Evolutionary conservation across 1,284 basidiomycete species (phyloP), one percentile per base, ranked within the genome.

Genomic region (Peniophora sp.): DNA sequence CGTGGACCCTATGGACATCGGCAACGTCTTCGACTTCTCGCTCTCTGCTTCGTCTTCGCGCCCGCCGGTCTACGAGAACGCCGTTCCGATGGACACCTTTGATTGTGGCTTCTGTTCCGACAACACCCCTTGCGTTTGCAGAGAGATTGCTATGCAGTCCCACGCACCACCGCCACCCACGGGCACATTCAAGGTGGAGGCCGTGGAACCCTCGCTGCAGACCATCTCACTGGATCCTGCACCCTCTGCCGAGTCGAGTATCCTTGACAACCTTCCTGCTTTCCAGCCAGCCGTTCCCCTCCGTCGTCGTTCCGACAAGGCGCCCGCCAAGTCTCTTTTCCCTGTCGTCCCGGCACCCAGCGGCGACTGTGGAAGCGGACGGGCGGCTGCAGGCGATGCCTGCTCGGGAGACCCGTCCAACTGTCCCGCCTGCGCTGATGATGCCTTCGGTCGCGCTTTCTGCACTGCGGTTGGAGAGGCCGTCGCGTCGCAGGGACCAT

Each of bases 381-480:
- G 75, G 14, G 49, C 53, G 25, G 47, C 51, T 12, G 59, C 63
- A 8, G 38, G 38, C 38, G 38, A n/a, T 41, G 68, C 59, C 14
- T 81, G 79, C 60, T 77, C 79, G 14, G 79, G 79, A 10, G 79
- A 81, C 57, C 79, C 79, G 3, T 69, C 72, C 9, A 89, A 91
- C 64, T 92, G 89, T 62, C 63, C 77, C 53, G 89, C 88, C 10
- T 92, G 89, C 61, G 83, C 82, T 11, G 83, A 87, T 58, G 89
- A 92, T 64, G 74, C 75, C 20, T 91, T 91, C 56, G 91, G 91
- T 20, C 86, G 85, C 61, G 91, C 91, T 20, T 95, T 95, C 65
- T 95, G 92, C 63, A 75, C 77, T 41, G 87, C 87, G 27, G 78
- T 92, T 51, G 77, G 76, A 55, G 74, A 80, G 55, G 78, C 79